Evolutionary conservation across 2,329 filamentous ascomycete species (phyloP), one percentile per base, ranked within the genome.

Genomic region (Fusarium austroafricanum): DNA sequence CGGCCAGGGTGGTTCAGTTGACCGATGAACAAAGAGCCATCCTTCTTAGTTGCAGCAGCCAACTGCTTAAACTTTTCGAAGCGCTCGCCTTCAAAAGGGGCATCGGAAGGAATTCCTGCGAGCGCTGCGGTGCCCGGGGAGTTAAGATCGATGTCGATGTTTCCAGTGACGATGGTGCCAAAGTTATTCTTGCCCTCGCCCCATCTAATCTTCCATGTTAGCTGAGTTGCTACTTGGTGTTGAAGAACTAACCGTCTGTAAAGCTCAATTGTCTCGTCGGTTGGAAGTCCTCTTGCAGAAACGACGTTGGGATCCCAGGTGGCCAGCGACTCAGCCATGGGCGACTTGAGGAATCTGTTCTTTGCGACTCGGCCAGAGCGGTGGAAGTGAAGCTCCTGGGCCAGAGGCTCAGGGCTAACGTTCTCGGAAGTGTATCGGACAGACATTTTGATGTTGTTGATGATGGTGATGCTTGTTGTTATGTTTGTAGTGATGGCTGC

Each of bases 261-360:
- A 28, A 89, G 78, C 45, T 88, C 84, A 70, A 87, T 73, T n/a
- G 77, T 60, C 56, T 79, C 77, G 8, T 77, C 65, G 4, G 78
- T 77, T 6, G 81, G 81, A 17, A 82, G 73, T 2, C 81, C 81
- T 49, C 89, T 82, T 10, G 81, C 80, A 12, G 82, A 77, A 15
- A 84, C 68, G 50, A 86, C 81, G 26, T 82, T 82, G 4, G 84
- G 79, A 56, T 86, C 82, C 87, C 87, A 92, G 3, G 84, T 87
- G 0, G 88, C 86, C 17, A 91, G 79, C 4, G 82, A 79, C 76
- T 92, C 90, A 1, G 86, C 86, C 89, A 92, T 91, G 42, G 90
- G 86, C 4, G 82, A 87, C 76, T 92, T 92, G 67, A 91, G 76
- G 72, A 91, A 88, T 23, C 88, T 82, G 74, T 91, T 92, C 50